phyloP scores from a whole-genome alignment of 1,284 basidiomycete species.

The Ustilago bromivora region DNA sequence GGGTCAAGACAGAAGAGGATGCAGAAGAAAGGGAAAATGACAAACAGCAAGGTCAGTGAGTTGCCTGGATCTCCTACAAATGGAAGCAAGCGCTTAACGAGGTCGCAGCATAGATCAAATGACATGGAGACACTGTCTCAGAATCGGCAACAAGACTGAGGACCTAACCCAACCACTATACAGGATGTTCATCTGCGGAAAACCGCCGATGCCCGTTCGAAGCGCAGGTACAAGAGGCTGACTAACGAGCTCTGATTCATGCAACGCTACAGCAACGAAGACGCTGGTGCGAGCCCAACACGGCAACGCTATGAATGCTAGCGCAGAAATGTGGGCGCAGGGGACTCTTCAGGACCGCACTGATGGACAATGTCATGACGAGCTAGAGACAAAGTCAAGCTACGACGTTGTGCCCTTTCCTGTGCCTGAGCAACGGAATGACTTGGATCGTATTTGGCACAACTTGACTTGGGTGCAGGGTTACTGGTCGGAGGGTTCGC shows the following conservation, averaged over 20 bases:
- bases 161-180: not conserved
- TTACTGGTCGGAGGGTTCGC: constrained; percentile 8
- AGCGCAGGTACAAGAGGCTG: not conserved
- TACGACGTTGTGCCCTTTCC: not conserved
- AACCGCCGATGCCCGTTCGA: not conserved
- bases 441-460: constrained; percentile 11
- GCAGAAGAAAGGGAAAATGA: constrained; percentile 1
- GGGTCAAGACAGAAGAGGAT: constrained; percentile 3
- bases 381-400: not conserved
- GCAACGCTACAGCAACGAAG: not conserved
- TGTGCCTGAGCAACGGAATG: constrained; percentile 1
- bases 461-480: constrained; percentile 32
- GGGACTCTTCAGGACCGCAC: constrained; percentile 8
- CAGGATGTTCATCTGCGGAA: not conserved
- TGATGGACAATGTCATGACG: not conserved
- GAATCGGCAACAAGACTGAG: constrained; percentile 22
- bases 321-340: constrained; percentile 21
- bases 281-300: not conserved
- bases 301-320: constrained; percentile 10
- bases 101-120: constrained; percentile 12
- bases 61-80: not conserved
- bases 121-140: constrained; percentile 1
- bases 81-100: constrained; percentile 22
- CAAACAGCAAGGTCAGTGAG: constrained; percentile 7
- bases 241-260: constrained; percentile 5